Evolutionary conservation across 2,329 filamentous ascomycete genomes (phyloP).

Genomic region (Grosmannia clavigera): DNA sequence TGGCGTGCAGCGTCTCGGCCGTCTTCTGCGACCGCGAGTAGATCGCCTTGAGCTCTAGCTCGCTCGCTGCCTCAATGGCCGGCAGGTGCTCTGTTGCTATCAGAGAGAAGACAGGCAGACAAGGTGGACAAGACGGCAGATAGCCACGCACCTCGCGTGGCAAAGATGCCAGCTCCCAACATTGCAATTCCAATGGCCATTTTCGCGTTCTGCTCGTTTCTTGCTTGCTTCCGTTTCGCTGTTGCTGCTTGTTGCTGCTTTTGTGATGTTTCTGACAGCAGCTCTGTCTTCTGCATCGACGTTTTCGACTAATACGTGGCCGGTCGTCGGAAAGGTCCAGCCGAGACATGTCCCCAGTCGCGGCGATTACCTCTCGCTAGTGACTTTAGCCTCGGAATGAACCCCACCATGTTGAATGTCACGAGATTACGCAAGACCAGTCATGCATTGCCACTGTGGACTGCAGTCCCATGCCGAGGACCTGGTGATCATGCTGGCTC

Average conservation of each 20-base stretch:
- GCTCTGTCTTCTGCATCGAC: not conserved
- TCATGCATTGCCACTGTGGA: too few relatives aligned
- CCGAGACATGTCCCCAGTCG: not conserved
- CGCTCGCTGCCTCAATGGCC: constrained; percentile 40
- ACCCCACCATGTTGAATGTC: too few relatives aligned
- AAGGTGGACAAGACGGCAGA: not conserved
- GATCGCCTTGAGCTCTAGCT: constrained; percentile 47
- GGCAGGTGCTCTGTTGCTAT: constrained; percentile 26
- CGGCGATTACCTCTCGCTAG: not conserved
- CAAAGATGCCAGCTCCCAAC: constrained; percentile 24
- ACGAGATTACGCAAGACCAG: too few relatives aligned
- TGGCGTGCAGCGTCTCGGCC: constrained; percentile 32
- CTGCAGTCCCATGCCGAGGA: too few relatives aligned
- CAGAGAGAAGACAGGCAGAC: not conserved
- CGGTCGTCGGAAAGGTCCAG: not conserved
- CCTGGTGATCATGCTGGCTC: too few relatives aligned
- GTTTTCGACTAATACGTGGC: not conserved
- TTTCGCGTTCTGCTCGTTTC: not conserved
- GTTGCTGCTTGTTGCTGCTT: not conserved
- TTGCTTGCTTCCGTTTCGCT: not conserved
- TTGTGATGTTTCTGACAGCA: not conserved
- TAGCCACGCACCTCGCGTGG: constrained; percentile 14
- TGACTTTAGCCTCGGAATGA: too few relatives aligned
- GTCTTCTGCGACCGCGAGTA: constrained; percentile 52
- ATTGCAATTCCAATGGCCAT: constrained; percentile 19